A percentile compares a stretch with the other conserved stretches of the same genome.
phyloP scores from a whole-genome alignment of 2,329 filamentous ascomycete species.

The Albifimbria verrucaria region DNA sequence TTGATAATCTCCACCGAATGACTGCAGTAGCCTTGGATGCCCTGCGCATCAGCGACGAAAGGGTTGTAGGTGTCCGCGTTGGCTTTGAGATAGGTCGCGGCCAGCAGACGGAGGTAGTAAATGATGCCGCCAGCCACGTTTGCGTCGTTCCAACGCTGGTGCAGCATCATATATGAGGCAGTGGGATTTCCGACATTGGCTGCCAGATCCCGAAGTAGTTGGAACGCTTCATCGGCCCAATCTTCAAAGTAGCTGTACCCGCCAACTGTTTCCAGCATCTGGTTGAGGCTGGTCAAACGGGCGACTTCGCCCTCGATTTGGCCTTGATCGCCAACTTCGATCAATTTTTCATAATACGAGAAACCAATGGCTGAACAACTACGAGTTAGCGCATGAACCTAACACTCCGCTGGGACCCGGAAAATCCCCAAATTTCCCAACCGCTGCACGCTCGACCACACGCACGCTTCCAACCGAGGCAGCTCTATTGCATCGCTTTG shows the following conservation, averaged over 20 bases:
- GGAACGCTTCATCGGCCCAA: slow-evolving; percentile 73
- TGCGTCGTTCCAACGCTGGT: slow-evolving; percentile 70
- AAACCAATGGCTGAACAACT: slow-evolving; percentile 74
- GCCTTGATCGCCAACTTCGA: slow-evolving; percentile 61
- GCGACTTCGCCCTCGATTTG: slow-evolving; percentile 68
- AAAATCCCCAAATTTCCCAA: too few relatives aligned
- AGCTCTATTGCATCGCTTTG: too few relatives aligned
- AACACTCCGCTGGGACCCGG: slow-evolving; percentile 4
- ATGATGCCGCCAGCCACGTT: slow-evolving; percentile 71
- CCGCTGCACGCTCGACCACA: too few relatives aligned
- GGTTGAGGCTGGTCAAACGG: slow-evolving; percentile 69
- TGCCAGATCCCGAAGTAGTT: slow-evolving; percentile 63
- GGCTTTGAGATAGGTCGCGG: slow-evolving; percentile 79
- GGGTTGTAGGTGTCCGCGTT: slow-evolving; percentile 66
- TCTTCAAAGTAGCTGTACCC: slow-evolving; percentile 73
- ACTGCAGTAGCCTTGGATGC: slow-evolving; percentile 66
- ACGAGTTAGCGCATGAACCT: not conserved
- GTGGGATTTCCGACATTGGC: slow-evolving; percentile 57
- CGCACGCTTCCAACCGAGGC: slow-evolving; percentile 17
- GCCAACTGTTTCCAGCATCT: slow-evolving; percentile 67
- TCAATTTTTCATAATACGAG: slow-evolving; percentile 84
- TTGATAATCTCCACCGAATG: slow-evolving; percentile 69
- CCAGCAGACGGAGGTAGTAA: slow-evolving; percentile 79
- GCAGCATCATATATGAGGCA: slow-evolving; percentile 50
- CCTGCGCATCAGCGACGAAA: slow-evolving; percentile 61